Percentiles rank a stretch among this genome's conserved stretches.
These are phyloP conservation scores for Penicillium sp. DNA, from an alignment of 2,329 filamentous ascomycete species.

Conservation along the genomic window DNA sequence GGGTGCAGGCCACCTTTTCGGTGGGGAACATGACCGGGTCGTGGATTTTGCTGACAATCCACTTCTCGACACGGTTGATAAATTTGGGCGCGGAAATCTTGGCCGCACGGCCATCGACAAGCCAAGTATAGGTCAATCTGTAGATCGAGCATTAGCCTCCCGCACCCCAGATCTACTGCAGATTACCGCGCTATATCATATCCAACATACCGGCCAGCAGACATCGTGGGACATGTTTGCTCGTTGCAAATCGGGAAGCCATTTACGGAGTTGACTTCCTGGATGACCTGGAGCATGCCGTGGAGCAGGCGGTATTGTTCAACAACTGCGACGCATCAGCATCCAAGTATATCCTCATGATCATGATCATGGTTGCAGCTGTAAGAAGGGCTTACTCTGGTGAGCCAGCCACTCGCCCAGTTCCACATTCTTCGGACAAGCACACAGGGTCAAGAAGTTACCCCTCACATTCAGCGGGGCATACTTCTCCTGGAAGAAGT, in stretches of 20 bases:
- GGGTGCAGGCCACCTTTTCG: slow-evolving; percentile 69
- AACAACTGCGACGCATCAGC: slow-evolving; percentile 65
- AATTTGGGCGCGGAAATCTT: slow-evolving; percentile 93
- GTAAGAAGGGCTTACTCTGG: slow-evolving; percentile 74
- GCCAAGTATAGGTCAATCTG: slow-evolving; percentile 95
- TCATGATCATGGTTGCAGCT: background rate
- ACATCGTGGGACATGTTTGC: slow-evolving; percentile 86
- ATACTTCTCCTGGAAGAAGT: slow-evolving; percentile 57
- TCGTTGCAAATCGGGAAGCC: slow-evolving; percentile 82
- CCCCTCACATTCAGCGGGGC: slow-evolving; percentile 91
- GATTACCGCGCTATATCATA: slow-evolving; percentile 15
- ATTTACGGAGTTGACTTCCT: slow-evolving; percentile 78
- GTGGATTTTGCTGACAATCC: slow-evolving; percentile 95
- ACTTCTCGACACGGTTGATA: slow-evolving; percentile 93
- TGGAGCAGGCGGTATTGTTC: slow-evolving; percentile 89
- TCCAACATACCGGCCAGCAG: slow-evolving; percentile 79
- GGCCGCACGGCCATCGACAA: slow-evolving; percentile 85
- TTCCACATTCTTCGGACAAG: slow-evolving; percentile 89
- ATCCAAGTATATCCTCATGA: background rate
- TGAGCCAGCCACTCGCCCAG: slow-evolving; percentile 95
- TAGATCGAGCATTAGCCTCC: slow-evolving; percentile 20
- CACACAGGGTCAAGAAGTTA: slow-evolving; percentile 95
- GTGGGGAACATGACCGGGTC: slow-evolving; percentile 90
- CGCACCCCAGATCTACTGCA: slow-evolving; percentile 7
- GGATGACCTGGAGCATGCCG: slow-evolving; percentile 86